phyloP scores from a whole-genome alignment of 805 yeast genomes.

The Lipomyces chichibuensis region DNA sequence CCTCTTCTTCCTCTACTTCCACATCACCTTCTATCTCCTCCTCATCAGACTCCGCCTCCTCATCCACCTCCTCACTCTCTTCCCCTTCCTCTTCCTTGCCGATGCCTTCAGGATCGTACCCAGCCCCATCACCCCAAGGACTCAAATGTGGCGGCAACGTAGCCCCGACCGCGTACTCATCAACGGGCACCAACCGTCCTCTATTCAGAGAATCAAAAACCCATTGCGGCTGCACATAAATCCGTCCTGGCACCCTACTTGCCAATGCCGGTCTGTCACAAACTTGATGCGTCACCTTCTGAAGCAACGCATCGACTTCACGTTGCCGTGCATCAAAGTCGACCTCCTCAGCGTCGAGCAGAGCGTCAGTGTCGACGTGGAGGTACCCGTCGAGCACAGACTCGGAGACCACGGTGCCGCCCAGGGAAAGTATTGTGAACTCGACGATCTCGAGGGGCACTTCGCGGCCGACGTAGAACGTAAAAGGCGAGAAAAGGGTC shows the following conservation, averaged over 20 bases:
- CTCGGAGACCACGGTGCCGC: slow-evolving; percentile 85
- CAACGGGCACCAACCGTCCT: slow-evolving; percentile 71
- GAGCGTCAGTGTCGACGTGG: slow-evolving; percentile 47
- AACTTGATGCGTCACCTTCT: slow-evolving; percentile 84
- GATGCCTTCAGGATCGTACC: slow-evolving; percentile 72
- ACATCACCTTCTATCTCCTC: slow-evolving; percentile 55
- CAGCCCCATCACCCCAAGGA: slow-evolving; percentile 98
- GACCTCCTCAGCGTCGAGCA: slow-evolving; percentile 33
- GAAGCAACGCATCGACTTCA: slow-evolving; percentile 21
- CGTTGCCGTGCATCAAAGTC: slow-evolving; percentile 12
- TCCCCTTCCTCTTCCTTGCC: slow-evolving; percentile 54
- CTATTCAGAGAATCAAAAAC: slow-evolving; percentile 88
- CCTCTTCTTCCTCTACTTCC: slow-evolving; percentile 36
- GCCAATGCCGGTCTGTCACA: slow-evolving; percentile 85
- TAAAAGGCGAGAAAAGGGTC: slow-evolving; percentile 68
- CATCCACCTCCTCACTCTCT: slow-evolving; percentile 58
- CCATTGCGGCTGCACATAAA: slow-evolving; percentile 98
- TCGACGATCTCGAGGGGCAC: slow-evolving; percentile 91
- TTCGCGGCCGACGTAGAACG: slow-evolving; percentile 91
- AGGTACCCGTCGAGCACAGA: slow-evolving; percentile 74
- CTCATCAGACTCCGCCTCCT: slow-evolving; percentile 53
- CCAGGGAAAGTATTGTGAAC: slow-evolving; percentile 80
- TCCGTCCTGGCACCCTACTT: slow-evolving; percentile 83
- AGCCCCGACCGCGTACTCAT: slow-evolving; percentile 90
- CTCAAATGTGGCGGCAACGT: slow-evolving; percentile 93